A percentile compares a stretch with the other conserved stretches of the same genome.
Evolutionary conservation across 2,329 filamentous ascomycete species (phyloP).

Genomic region (Pestalotiopsis sp.): DNA sequence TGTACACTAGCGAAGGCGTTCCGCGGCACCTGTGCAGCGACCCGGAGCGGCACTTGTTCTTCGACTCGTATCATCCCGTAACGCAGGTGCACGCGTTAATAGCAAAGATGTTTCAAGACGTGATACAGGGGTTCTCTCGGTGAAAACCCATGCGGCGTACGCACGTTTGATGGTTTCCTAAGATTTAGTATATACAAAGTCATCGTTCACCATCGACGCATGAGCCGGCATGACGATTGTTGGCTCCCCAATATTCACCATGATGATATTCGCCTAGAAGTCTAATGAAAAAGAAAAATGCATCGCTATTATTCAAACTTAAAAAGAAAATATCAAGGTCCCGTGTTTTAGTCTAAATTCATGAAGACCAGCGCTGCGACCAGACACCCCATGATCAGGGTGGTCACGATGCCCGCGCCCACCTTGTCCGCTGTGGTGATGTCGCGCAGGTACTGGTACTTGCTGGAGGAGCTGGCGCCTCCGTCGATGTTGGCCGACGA

Average conservation of each 20-base stretch:
- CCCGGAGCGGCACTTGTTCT: neutral
- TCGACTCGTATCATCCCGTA: neutral
- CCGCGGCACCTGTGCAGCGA: neutral
- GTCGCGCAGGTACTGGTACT: conserved; percentile 20
- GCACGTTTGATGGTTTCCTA: neutral
- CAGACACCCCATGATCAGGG: conserved; percentile 16
- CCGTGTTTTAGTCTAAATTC: conserved; percentile 1
- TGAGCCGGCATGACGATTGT: too few relatives aligned
- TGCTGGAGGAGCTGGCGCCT: conserved; percentile 20
- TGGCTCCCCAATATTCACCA: neutral
- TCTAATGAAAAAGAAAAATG: neutral
- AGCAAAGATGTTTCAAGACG: neutral
- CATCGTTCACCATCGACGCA: too few relatives aligned
- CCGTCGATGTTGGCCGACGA: conserved; percentile 27
- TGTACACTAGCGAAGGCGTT: neutral
- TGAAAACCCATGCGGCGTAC: neutral
- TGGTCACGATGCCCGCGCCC: conserved; percentile 29
- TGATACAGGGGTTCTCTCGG: neutral
- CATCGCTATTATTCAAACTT: neutral
- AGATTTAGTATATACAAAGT: neutral
- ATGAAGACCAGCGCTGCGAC: conserved; percentile 2
- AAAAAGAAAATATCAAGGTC: neutral
- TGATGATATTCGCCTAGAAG: neutral
- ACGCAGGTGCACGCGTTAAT: neutral
- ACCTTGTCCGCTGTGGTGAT: conserved; percentile 31